Evolutionary conservation across 2,329 filamentous ascomycete species (phyloP).

Genomic region (Colletotrichum theobromicola): DNA sequence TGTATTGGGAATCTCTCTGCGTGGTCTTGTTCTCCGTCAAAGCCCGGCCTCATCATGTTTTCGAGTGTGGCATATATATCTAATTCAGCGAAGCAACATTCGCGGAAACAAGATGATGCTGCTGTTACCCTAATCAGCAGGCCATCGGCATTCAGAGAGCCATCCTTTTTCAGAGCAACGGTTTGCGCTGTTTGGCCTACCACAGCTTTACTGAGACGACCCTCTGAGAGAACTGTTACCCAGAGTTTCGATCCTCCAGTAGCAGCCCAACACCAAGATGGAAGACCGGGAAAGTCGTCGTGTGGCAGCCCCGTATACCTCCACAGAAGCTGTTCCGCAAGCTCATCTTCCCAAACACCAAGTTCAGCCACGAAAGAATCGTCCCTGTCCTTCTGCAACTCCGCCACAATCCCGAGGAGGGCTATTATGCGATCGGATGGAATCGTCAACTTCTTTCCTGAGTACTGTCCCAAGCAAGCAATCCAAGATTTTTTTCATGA

Average conservation of each 20-base stretch:
- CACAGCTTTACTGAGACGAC: no score
- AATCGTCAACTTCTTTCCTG: neutral
- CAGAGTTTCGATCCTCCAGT: neutral
- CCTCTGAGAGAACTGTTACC: no score
- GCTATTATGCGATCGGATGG: neutral
- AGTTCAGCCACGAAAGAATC: neutral
- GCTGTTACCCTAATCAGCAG: accelerated
- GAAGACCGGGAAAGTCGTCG: accelerated
- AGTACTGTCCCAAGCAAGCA: accelerated
- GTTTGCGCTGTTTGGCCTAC: neutral
- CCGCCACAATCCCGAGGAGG: neutral
- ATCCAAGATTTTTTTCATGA: neutral
- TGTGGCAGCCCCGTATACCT: accelerated
- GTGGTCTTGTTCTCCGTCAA: neutral
- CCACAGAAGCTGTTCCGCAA: neutral
- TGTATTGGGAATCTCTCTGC: neutral
- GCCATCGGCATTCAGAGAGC: neutral
- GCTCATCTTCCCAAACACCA: neutral
- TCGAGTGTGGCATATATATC: no score
- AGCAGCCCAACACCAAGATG: neutral
- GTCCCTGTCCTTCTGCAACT: neutral
- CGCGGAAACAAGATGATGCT: accelerated
- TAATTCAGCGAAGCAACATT: neutral
- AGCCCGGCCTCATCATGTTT: no score
- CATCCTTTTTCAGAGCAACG: neutral